These are phyloP conservation scores for Beauveria pseudobassiana DNA, from an alignment of 2,329 filamentous ascomycete species.

Conservation along the genomic window DNA sequence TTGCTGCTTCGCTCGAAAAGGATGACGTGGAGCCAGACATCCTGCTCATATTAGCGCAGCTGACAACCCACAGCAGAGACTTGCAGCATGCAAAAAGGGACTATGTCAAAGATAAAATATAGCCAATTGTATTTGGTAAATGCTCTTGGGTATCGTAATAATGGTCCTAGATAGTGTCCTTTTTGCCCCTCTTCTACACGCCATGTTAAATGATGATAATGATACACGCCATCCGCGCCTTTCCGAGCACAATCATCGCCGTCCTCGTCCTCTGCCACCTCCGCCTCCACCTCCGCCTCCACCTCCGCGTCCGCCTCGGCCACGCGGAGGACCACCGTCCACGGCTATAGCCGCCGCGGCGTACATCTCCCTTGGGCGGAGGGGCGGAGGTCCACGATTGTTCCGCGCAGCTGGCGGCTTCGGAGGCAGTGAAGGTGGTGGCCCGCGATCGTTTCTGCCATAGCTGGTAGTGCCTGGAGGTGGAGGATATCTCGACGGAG, in stretches of 20 bases:
- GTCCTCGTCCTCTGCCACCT: slow-evolving; percentile 15
- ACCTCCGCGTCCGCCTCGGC: slow-evolving; percentile 19
- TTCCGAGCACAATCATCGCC: not conserved
- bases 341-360: not conserved
- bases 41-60: not conserved
- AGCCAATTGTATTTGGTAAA: slow-evolving; percentile 1
- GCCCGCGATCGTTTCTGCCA: slow-evolving; percentile 6
- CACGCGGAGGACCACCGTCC: slow-evolving; percentile 2
- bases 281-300: slow-evolving; percentile 15
- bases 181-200: not conserved
- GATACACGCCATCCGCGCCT: not conserved
- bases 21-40: slow-evolving; percentile 4
- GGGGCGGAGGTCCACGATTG: slow-evolving; percentile 20
- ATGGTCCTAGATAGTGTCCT: not conserved
- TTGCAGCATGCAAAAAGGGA: not conserved
- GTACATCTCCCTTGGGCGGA: not conserved
- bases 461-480: slow-evolving; percentile 18
- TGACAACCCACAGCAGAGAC: not conserved
- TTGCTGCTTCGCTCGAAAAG: not conserved
- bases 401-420: slow-evolving; percentile 8
- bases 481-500: slow-evolving; percentile 18
- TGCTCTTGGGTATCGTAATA: slow-evolving; percentile 1
- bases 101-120: not conserved
- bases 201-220: not conserved
- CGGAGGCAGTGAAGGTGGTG: slow-evolving; percentile 12